These are phyloP conservation scores for Sanghuangporus weigelae DNA, from an alignment of 1,284 basidiomycete species.

Conservation along the genomic window DNA sequence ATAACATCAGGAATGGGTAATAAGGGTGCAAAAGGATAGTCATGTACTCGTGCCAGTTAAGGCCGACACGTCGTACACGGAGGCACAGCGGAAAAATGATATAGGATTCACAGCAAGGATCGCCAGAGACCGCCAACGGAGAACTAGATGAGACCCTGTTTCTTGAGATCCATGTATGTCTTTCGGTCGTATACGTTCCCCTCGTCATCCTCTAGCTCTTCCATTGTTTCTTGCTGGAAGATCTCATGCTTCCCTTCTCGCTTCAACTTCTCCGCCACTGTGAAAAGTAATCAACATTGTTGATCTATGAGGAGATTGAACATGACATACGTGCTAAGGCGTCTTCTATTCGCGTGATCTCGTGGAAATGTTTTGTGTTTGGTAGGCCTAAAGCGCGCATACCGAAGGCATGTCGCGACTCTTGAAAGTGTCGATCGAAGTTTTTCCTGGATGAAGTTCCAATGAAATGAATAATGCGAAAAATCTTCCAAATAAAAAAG, in stretches of 20 bases:
- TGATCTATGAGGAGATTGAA: conserved; percentile 1
- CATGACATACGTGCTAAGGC: conserved; percentile 77
- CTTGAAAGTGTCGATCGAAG: conserved; percentile 93
- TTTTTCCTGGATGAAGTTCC: conserved; percentile 60
- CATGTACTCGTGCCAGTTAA: no score
- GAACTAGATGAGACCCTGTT: conserved; percentile 77
- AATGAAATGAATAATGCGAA: not conserved
- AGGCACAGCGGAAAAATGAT: no score
- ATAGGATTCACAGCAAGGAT: no score
- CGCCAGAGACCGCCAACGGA: no score
- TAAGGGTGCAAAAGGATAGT: not conserved
- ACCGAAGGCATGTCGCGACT: conserved; percentile 95
- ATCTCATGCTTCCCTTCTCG: conserved; percentile 90
- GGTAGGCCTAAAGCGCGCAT: conserved; percentile 97
- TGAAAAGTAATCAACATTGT: conserved; percentile 6
- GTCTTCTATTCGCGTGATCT: conserved; percentile 96
- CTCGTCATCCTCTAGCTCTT: conserved; percentile 95
- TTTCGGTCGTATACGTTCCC: conserved; percentile 93
- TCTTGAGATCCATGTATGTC: conserved; percentile 89
- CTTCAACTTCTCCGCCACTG: conserved; percentile 95
- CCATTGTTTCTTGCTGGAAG: conserved; percentile 88
- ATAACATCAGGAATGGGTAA: not conserved
- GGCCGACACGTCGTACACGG: no score
- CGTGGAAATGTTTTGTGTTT: conserved; percentile 98
- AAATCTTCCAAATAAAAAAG: conserved; percentile 16